phyloP scores from a whole-genome alignment of 1,139 yeast species.

The Sugiyamaella sp. region DNA sequence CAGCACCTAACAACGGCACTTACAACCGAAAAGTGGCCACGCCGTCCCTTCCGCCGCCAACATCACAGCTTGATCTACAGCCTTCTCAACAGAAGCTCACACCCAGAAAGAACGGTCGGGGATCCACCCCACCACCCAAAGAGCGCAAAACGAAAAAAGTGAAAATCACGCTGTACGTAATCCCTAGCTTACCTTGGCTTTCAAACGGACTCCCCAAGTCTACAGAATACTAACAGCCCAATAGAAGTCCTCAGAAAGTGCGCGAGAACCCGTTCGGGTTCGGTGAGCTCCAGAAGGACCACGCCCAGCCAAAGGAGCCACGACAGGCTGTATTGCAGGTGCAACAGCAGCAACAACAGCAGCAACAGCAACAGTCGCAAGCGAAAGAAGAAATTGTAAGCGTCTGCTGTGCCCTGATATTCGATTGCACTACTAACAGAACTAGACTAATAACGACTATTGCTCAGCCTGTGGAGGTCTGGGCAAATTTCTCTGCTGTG shows the following conservation, averaged over 20 bases:
- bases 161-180: slow-evolving; percentile 26
- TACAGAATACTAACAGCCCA: slow-evolving; percentile 10
- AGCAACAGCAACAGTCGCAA: slow-evolving; percentile 3
- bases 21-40: slow-evolving; percentile 14
- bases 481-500: slow-evolving; percentile 91
- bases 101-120: background rate
- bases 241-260: slow-evolving; percentile 27
- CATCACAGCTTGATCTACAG: background rate
- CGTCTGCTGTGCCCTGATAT: background rate
- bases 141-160: slow-evolving; percentile 31
- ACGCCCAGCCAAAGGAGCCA: slow-evolving; percentile 17
- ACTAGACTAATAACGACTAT: slow-evolving; percentile 72
- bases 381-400: slow-evolving; percentile 18
- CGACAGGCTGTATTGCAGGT: slow-evolving; percentile 25
- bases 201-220: background rate
- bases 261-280: slow-evolving; percentile 28
- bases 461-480: slow-evolving; percentile 87
- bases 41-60: slow-evolving; percentile 4
- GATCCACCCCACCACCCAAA: slow-evolving; percentile 7
- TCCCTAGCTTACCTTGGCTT: background rate
- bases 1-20: slow-evolving; percentile 1
- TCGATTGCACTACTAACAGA: background rate
- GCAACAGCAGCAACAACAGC: slow-evolving; percentile 18
- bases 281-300: slow-evolving; percentile 21
- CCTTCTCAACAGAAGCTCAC: slow-evolving; percentile 4